Percentiles rank a stretch among this genome's conserved stretches.
Evolutionary conservation across 306 rosid species (phyloP).

Genomic region (Psophocarpus tetragonolobus): DNA sequence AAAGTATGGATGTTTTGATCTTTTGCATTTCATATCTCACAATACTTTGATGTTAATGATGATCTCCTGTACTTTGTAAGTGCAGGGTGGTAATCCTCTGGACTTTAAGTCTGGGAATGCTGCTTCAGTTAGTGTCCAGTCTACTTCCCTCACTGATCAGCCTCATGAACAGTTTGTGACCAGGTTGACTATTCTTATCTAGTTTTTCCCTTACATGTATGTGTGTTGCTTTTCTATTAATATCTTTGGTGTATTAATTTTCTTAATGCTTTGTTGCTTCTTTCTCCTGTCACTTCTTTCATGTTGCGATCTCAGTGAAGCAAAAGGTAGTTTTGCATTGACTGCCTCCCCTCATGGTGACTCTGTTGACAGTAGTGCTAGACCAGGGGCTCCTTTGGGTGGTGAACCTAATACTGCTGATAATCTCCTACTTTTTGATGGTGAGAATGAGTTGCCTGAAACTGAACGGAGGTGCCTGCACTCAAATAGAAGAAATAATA

Average conservation of each 20-base stretch:
- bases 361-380: constrained; percentile 85
- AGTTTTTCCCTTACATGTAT: background rate
- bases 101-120: constrained; percentile 74
- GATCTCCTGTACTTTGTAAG: constrained; percentile 24
- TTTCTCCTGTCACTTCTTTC: constrained; percentile 11
- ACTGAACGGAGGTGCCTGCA: constrained; percentile 56
- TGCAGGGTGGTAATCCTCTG: constrained; percentile 89
- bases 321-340: constrained; percentile 85
- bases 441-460: constrained; percentile 58
- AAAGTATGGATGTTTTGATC: constrained; percentile 53
- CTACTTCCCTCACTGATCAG: constrained; percentile 83
- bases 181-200: constrained; percentile 45
- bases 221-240: constrained; percentile 6
- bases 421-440: constrained; percentile 80
- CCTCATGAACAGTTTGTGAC: constrained; percentile 71
- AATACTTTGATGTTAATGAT: constrained; percentile 14
- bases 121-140: constrained; percentile 81
- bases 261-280: constrained; percentile 8
- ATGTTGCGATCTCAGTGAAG: constrained; percentile 58
- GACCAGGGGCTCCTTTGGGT: constrained; percentile 63
- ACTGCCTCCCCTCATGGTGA: constrained; percentile 87
- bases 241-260: background rate
- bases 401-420: constrained; percentile 87
- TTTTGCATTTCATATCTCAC: constrained; percentile 15
- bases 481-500: constrained; percentile 51